Percentiles rank a stretch among this genome's conserved stretches.
phyloP scores from a whole-genome alignment of 129 eudicot genomes.

The Chrysanthemum seticuspe region DNA sequence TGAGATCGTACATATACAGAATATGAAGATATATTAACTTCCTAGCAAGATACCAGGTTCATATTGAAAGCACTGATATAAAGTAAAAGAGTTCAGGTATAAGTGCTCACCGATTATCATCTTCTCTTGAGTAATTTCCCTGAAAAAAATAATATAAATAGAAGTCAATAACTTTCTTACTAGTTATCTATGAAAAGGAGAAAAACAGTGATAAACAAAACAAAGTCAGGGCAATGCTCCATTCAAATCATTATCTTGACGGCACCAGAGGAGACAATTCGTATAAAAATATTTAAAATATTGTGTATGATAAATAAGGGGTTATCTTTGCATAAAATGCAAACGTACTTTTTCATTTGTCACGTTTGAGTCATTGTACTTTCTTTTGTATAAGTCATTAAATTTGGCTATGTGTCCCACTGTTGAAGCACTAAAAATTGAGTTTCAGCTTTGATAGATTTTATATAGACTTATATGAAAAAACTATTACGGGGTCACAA shows the following conservation, averaged over 20 bases:
- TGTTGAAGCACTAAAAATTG: no score
- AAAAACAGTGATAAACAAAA: not conserved
- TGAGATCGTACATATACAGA: not conserved
- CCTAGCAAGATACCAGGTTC: constrained; percentile 7
- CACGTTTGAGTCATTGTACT: not conserved
- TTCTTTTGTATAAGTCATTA: no score
- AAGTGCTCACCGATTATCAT: constrained; percentile 55
- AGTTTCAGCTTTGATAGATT: no score
- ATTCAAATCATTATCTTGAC: not conserved
- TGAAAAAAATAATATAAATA: constrained; percentile 27
- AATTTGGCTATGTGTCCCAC: no score
- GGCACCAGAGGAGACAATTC: constrained; percentile 7
- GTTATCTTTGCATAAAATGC: no score
- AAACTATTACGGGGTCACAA: no score
- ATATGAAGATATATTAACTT: not conserved
- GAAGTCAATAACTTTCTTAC: constrained; percentile 18
- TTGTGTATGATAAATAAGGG: not conserved
- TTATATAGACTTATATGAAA: no score
- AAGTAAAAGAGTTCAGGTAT: constrained; percentile 9
- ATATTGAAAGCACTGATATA: not conserved
- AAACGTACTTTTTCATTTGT: no score
- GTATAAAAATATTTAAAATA: not conserved
- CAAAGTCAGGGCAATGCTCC: no score
- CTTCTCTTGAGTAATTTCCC: constrained; percentile 51
- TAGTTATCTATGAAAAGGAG: not conserved